Percentiles rank a stretch among this genome's conserved stretches.
Evolutionary conservation across 352 stramenopile species (phyloP).

Genomic region (Phytophthora capsici): DNA sequence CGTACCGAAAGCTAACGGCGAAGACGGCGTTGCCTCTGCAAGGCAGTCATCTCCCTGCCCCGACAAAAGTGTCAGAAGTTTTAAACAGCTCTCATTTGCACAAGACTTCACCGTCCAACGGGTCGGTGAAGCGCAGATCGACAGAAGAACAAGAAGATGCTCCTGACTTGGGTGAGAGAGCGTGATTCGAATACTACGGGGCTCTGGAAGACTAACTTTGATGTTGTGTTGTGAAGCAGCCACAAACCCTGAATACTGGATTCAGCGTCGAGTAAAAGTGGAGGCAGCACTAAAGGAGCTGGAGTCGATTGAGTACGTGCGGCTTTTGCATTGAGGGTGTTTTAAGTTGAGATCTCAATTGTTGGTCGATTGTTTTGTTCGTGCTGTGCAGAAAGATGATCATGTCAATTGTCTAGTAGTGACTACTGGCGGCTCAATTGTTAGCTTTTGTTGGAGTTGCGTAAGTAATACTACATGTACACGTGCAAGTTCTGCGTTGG

Average conservation of each 20-base stretch:
- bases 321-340: not conserved
- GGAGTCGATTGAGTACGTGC: slow-evolving; percentile 47
- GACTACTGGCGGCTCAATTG: slow-evolving; percentile 2
- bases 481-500: no score
- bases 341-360: not conserved
- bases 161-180: slow-evolving; percentile 23
- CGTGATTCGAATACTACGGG: not conserved
- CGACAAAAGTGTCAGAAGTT: slow-evolving; percentile 27
- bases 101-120: slow-evolving; percentile 18
- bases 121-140: slow-evolving; percentile 1
- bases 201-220: slow-evolving; percentile 3
- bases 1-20: slow-evolving; percentile 4
- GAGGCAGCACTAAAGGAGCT: slow-evolving; percentile 42
- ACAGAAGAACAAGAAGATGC: slow-evolving; percentile 7
- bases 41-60: slow-evolving; percentile 30
- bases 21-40: slow-evolving; percentile 18
- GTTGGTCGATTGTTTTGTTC: not conserved
- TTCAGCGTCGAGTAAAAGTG: slow-evolving; percentile 39
- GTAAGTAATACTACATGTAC: not conserved
- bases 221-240: slow-evolving; percentile 20
- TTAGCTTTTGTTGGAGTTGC: not conserved
- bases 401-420: slow-evolving; percentile 22
- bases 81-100: slow-evolving; percentile 12
- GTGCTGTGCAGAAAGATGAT: slow-evolving; percentile 28
- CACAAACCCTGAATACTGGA: slow-evolving; percentile 47